Evolutionary conservation across 257 asterid genomes (phyloP).

Genomic region (Solanum raphanifolium): DNA sequence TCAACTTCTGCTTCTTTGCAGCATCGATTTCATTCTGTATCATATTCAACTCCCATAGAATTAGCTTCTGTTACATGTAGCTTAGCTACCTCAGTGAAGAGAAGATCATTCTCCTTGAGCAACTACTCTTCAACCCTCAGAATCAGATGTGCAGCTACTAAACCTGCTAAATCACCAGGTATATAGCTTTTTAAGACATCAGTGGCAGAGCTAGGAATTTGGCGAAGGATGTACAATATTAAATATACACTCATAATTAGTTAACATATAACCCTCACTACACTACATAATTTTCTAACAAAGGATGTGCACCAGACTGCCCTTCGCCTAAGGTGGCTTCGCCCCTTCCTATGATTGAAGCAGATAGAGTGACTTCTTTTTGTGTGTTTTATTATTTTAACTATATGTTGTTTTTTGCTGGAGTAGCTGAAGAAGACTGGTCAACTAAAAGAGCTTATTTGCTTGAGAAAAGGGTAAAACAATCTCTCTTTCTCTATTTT

Average conservation of each 20-base stretch:
- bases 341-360: not conserved
- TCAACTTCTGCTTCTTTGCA: conserved; percentile 20
- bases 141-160: conserved; percentile 57
- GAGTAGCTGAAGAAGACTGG: conserved; percentile 94
- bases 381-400: not conserved
- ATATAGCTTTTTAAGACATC: not conserved
- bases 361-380: not conserved
- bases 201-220: not conserved
- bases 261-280: too few species aligned
- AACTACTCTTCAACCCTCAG: conserved; percentile 15
- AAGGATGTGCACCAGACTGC: not conserved
- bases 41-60: conserved; percentile 24
- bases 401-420: conserved; percentile 15
- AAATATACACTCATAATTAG: not conserved
- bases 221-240: accelerated
- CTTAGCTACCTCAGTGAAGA: conserved; percentile 14
- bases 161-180: conserved; percentile 86
- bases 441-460: conserved; percentile 55
- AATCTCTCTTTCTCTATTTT: not conserved
- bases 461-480: conserved; percentile 60
- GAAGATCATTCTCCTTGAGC: conserved; percentile 12
- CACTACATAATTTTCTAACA: too few species aligned
- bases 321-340: not conserved
- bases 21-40: conserved; percentile 22
- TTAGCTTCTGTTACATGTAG: conserved; percentile 3